Percentiles rank a stretch among this genome's conserved stretches.
Conservation (phyloP, 2,329 filamentous ascomycete species). For the Penicillium sp. region DNA sequence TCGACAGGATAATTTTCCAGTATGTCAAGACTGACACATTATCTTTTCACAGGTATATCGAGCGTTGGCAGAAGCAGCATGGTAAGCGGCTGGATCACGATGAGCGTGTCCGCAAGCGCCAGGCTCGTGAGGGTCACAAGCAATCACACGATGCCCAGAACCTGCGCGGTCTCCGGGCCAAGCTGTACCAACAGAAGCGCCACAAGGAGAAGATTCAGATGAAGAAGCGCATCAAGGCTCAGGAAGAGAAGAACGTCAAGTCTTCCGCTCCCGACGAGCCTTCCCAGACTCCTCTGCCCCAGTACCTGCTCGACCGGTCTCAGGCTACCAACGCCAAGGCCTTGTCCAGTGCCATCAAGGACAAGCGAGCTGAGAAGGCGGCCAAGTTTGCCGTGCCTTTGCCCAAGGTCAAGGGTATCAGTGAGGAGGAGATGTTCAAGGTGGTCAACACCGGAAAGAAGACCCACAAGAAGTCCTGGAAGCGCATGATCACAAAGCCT, state of each 20-base stretch:
- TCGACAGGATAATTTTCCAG: conserved; percentile 1
- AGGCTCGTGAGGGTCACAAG: conserved; percentile 84
- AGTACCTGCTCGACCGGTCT: conserved; percentile 86
- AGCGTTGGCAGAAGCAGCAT: conserved; percentile 66
- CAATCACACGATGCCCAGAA: conserved; percentile 87
- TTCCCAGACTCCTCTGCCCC: conserved; percentile 69
- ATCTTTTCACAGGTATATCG: conserved; percentile 51
- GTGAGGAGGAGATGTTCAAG: conserved; percentile 96
- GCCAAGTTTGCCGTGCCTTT: conserved; percentile 88
- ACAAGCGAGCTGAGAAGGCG: conserved; percentile 88
- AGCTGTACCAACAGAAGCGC: conserved; percentile 87
- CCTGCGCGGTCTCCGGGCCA: conserved; percentile 82
- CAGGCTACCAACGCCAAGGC: conserved; percentile 65
- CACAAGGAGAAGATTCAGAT: conserved; percentile 98
- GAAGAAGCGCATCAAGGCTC: conserved; percentile 87
- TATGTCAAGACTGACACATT: conserved; percentile 11
- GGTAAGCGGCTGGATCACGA: conserved; percentile 68
- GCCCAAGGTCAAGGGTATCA: conserved; percentile 89
- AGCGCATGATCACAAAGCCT: conserved; percentile 65
- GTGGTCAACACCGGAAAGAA: conserved; percentile 96
- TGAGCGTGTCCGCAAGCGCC: conserved; percentile 79
- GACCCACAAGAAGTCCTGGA: conserved; percentile 71
- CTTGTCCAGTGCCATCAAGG: conserved; percentile 81
- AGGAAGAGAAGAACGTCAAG: conserved; percentile 96
- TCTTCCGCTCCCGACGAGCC: conserved; percentile 71